Conservation (phyloP, 805 yeast species). For the Wickerhamiella shivajii region DNA sequence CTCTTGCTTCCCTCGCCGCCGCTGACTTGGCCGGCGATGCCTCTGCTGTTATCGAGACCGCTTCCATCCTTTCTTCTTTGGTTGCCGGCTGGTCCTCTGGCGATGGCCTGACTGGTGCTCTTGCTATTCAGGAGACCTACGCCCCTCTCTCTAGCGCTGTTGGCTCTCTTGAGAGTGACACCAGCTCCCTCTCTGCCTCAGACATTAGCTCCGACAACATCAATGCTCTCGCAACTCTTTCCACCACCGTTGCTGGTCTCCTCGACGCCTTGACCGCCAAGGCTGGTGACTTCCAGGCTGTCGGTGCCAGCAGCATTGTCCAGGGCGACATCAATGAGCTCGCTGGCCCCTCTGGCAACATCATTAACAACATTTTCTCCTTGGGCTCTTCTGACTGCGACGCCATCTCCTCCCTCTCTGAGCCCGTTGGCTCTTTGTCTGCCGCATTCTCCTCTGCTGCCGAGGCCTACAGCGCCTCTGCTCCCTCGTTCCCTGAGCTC, state of each 20-base stretch:
- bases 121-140: conserved; percentile 15
- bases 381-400: conserved; percentile 8
- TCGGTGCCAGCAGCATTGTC: conserved; percentile 15
- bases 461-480: conserved; percentile 13
- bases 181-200: conserved; percentile 6
- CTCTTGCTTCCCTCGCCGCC: conserved; percentile 11
- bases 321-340: conserved; percentile 12
- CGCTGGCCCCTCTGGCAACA: conserved; percentile 10
- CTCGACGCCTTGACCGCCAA: conserved; percentile 15
- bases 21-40: conserved; percentile 10
- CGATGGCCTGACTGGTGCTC: conserved; percentile 18
- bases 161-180: conserved; percentile 6
- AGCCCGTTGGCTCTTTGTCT: conserved; percentile 8
- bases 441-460: conserved; percentile 12
- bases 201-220: conserved; percentile 10
- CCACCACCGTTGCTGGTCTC: conserved; percentile 12
- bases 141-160: conserved; percentile 12
- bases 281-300: conserved; percentile 16
- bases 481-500: conserved; percentile 6
- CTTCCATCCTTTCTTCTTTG: conserved; percentile 8
- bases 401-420: conserved; percentile 7
- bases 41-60: conserved; percentile 28
- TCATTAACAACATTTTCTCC: conserved; percentile 12
- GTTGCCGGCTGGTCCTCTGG: conserved; percentile 12
- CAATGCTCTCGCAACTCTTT: conserved; percentile 9